Percentiles rank a stretch among this genome's conserved stretches.
Conservation (phyloP, 2,329 filamentous ascomycete genomes). For the Botrytis byssoidea region DNA sequence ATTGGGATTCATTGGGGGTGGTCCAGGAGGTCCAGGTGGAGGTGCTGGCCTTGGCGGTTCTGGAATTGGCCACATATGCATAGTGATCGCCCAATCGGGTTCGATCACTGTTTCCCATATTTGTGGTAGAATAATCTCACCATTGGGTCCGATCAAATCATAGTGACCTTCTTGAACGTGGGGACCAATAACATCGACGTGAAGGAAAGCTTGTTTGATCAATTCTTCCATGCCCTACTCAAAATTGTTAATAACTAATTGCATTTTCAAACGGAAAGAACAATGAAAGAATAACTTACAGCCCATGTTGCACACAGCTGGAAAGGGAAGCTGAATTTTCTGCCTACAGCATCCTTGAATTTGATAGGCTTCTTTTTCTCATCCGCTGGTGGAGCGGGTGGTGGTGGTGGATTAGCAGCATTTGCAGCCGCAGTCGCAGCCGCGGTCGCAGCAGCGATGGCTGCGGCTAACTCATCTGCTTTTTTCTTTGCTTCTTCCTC, state of each 20-base stretch:
- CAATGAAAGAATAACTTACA: constrained; percentile 51
- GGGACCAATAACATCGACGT: constrained; percentile 72
- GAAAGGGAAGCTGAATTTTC: constrained; percentile 91
- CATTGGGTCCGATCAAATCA: constrained; percentile 74
- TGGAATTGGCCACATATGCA: constrained; percentile 65
- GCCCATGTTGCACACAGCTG: constrained; percentile 80
- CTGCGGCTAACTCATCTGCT: constrained; percentile 26
- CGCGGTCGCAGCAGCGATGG: constrained; percentile 44
- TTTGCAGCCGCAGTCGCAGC: constrained; percentile 40
- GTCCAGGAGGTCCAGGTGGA: constrained; percentile 22
- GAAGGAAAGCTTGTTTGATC: constrained; percentile 79
- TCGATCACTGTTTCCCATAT: constrained; percentile 81
- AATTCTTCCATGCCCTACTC: constrained; percentile 78
- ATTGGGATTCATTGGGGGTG: constrained; percentile 18
- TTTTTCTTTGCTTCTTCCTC: constrained; percentile 48
- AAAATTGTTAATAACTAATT: constrained; percentile 31
- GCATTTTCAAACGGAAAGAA: constrained; percentile 8
- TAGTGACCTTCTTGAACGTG: constrained; percentile 78
- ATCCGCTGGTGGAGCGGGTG: constrained; percentile 21
- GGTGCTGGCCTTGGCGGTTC: constrained; percentile 40
- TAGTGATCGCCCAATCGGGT: constrained; percentile 70
- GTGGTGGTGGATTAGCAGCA: constrained; percentile 17
- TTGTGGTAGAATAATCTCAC: constrained; percentile 77
- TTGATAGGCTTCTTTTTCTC: constrained; percentile 65
- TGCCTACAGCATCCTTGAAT: constrained; percentile 87